Evolutionary conservation across 2,329 filamentous ascomycete species (phyloP).

Genomic region (Colletotrichum sp.): DNA sequence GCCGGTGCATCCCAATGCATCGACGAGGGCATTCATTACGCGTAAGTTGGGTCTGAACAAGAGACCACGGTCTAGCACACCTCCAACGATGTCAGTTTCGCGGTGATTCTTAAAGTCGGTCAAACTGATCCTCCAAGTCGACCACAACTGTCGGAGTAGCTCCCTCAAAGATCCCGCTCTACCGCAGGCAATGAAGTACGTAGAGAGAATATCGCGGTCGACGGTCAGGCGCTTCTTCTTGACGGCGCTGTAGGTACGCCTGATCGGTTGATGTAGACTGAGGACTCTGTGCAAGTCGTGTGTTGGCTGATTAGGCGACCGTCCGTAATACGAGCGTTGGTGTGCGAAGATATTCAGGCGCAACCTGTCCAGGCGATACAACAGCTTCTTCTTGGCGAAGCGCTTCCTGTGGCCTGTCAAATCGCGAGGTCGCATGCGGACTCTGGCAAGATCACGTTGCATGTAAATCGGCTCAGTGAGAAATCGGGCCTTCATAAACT

Average conservation of each 20-base stretch:
- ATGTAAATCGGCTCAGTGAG: slow-evolving; percentile 50
- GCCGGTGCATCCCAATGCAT: slow-evolving; percentile 71
- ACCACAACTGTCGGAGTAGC: background rate
- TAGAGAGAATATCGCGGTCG: slow-evolving; percentile 1
- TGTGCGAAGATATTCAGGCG: background rate
- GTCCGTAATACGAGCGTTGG: background rate
- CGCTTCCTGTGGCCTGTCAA: slow-evolving; percentile 29
- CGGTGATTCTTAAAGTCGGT: slow-evolving; percentile 15
- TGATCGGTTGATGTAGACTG: slow-evolving; percentile 1
- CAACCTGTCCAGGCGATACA: slow-evolving; percentile 4
- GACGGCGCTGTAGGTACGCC: slow-evolving; percentile 7
- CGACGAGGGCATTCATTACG: slow-evolving; percentile 70
- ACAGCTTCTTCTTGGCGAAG: background rate
- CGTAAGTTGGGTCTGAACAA: slow-evolving; percentile 61
- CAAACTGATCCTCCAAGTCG: background rate
- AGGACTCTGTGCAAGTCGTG: slow-evolving; percentile 13
- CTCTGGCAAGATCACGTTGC: slow-evolving; percentile 45
- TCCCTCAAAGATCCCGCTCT: slow-evolving; percentile 5
- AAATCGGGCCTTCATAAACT: slow-evolving; percentile 54
- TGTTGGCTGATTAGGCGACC: background rate
- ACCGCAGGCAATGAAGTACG: slow-evolving; percentile 14
- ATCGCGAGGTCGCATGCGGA: slow-evolving; percentile 45
- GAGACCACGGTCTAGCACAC: slow-evolving; percentile 47
- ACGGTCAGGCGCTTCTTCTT: background rate
- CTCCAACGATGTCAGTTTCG: slow-evolving; percentile 30